These are phyloP conservation scores for Gynochthodes officinalis DNA, from an alignment of 257 asterid genomes.

Conservation along the genomic window DNA sequence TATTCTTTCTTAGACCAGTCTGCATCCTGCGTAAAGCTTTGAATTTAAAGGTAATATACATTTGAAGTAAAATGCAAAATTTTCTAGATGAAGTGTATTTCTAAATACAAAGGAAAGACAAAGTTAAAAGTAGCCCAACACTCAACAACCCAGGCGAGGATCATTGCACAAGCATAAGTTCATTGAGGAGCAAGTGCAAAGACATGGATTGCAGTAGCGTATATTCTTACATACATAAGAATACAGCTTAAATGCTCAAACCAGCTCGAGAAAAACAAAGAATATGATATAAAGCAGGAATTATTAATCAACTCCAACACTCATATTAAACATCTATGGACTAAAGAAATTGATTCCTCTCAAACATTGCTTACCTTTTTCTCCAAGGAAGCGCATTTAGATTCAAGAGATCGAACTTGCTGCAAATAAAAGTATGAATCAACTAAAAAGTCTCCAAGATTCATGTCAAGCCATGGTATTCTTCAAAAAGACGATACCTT, in stretches of 20 bases:
- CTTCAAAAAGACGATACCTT: constrained; percentile 43
- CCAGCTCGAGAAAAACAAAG: neutral
- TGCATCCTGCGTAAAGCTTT: constrained; percentile 37
- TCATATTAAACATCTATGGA: neutral
- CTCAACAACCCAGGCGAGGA: neutral
- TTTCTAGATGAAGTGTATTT: constrained; percentile 3
- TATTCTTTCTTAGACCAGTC: constrained; percentile 59
- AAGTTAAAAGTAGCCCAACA: neutral
- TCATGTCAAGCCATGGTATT: neutral
- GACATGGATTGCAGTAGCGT: neutral
- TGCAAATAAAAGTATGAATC: constrained; percentile 31
- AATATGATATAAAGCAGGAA: neutral
- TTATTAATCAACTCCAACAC: neutral
- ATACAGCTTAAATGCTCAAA: neutral
- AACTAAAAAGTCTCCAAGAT: neutral
- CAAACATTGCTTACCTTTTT: constrained; percentile 52
- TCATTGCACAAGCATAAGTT: neutral
- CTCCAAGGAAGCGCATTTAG: constrained; percentile 57
- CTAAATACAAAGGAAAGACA: neutral
- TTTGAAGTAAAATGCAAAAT: constrained; percentile 5
- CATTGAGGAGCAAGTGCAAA: neutral
- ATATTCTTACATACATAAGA: neutral
- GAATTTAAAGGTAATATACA: neutral
- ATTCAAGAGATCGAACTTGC: constrained; percentile 62
- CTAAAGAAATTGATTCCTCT: neutral